Evolutionary conservation across 805 yeast genomes (phyloP).

Genomic region (Yarrowia phangngaensis): DNA sequence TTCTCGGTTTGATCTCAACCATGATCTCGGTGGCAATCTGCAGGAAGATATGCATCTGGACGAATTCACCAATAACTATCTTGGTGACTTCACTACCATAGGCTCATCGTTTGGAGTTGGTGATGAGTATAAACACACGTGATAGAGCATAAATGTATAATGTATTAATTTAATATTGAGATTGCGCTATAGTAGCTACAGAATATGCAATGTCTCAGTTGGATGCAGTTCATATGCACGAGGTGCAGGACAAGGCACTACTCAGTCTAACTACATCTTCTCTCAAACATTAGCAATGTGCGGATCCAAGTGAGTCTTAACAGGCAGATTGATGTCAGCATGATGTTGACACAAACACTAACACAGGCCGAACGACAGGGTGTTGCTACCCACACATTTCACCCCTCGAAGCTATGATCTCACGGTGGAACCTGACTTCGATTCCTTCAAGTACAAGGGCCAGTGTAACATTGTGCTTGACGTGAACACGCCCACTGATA

Average conservation of each 20-base stretch:
- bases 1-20: slow-evolving; percentile 22
- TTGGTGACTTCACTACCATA: slow-evolving; percentile 25
- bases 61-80: slow-evolving; percentile 21
- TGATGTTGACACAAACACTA: background rate
- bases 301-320: slow-evolving; percentile 24
- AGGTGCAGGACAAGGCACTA: background rate
- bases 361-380: slow-evolving; percentile 33
- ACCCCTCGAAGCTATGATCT: slow-evolving; percentile 72
- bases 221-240: too few relatives aligned
- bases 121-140: slow-evolving; percentile 18
- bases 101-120: slow-evolving; percentile 19
- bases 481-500: slow-evolving; percentile 44
- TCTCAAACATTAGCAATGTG: background rate
- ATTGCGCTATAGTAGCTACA: too few relatives aligned
- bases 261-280: background rate
- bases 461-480: slow-evolving; percentile 44
- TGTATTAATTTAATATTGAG: background rate
- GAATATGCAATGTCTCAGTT: too few relatives aligned
- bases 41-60: slow-evolving; percentile 25
- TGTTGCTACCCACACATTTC: slow-evolving; percentile 58
- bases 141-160: slow-evolving; percentile 17
- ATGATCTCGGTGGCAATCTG: slow-evolving; percentile 4
- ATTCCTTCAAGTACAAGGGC: slow-evolving; percentile 40
- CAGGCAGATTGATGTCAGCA: too few relatives aligned
- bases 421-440: slow-evolving; percentile 57